phyloP scores from a whole-genome alignment of 495 filamentous ascomycete genomes.

The Staphylotrichum tortipilum region DNA sequence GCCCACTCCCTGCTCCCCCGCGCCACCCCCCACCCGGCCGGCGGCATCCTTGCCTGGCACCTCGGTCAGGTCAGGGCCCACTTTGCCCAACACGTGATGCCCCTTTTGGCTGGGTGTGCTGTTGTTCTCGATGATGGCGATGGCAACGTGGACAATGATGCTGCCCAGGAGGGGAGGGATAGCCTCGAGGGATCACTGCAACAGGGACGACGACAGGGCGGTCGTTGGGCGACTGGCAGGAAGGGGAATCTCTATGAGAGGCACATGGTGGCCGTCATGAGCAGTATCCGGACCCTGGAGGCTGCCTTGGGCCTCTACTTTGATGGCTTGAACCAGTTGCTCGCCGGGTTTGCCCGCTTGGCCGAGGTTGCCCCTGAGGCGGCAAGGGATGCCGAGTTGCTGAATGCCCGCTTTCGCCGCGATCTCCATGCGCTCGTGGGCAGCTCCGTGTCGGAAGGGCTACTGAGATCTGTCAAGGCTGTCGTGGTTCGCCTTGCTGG shows the following conservation, averaged over 20 bases:
- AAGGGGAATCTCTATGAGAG: conserved; percentile 21
- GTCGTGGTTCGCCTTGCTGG: conserved; percentile 47
- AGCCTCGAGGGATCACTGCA: not conserved
- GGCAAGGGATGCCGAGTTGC: conserved; percentile 23
- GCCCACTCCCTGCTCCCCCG: conserved; percentile 31
- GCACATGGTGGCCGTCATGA: conserved; percentile 35
- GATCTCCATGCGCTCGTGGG: conserved; percentile 59
- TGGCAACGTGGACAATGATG: conserved; percentile 5
- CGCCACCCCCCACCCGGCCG: conserved; percentile 38
- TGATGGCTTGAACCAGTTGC: conserved; percentile 37
- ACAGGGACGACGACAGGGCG: not conserved
- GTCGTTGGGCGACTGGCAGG: not conserved
- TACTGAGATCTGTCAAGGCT: conserved; percentile 43
- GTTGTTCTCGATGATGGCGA: conserved; percentile 15
- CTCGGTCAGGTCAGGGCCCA: conserved; percentile 43
- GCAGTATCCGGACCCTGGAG: conserved; percentile 41
- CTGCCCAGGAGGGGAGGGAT: too few species aligned
- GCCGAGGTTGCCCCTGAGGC: conserved; percentile 7
- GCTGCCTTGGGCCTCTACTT: conserved; percentile 42
- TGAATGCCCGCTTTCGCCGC: conserved; percentile 44
- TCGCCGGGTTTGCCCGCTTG: conserved; percentile 27
- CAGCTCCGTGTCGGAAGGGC: conserved; percentile 50
- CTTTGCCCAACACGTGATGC: conserved; percentile 44
- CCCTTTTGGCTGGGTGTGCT: conserved; percentile 32
- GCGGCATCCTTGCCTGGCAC: conserved; percentile 44